Evolutionary conservation across 805 yeast species (phyloP), one percentile per base, ranked within the genome.

Genomic region (Spathaspora passalidarum): DNA sequence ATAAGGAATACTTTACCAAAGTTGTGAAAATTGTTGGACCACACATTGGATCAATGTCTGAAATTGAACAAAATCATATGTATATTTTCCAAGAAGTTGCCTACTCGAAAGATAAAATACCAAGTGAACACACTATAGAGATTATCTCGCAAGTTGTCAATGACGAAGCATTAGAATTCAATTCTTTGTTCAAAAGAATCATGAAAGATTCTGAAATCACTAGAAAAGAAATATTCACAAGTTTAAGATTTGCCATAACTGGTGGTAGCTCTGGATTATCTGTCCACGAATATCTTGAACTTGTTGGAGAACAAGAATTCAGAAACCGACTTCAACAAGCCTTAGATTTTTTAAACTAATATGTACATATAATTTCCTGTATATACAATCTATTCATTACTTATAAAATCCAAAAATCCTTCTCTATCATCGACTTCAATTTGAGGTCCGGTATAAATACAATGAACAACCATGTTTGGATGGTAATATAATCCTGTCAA

Each of bases 391-490:
- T 13, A 6, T 13, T 32, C 36, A 11, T 18, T 20, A 6, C 23
- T n/a, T 19, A 54, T 55, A 34, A 69, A 68, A 45, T 69, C 69
- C 61, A 69, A 55, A 44, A 68, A 65, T 40, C 60, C 67, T 25
- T 46, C 38, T 19, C 40, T 48, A 3, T 56, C 55, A 2, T 47
- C 50, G 2, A 57, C 56, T 20, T 59, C 65, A 16, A 66, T 51
- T 20, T 58, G 55, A 4, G 71, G 68, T 3, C 75, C 75, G 1
- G 75, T 68, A 43, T 63, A 71, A 37, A 92, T 90, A 69, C 96
- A 88, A 61, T 88, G 95, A 3, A 92, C 79, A 49, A 82, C 79
- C 96, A 92, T 88, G 47, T 79, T 80, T 14, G 79, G 80, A 52
- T 87, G 87, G 59, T 89, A 90, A 55, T 81, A 80, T 42, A 94